Conservation (phyloP, 2,329 filamentous ascomycete species). For the Botryotinia globosa region DNA sequence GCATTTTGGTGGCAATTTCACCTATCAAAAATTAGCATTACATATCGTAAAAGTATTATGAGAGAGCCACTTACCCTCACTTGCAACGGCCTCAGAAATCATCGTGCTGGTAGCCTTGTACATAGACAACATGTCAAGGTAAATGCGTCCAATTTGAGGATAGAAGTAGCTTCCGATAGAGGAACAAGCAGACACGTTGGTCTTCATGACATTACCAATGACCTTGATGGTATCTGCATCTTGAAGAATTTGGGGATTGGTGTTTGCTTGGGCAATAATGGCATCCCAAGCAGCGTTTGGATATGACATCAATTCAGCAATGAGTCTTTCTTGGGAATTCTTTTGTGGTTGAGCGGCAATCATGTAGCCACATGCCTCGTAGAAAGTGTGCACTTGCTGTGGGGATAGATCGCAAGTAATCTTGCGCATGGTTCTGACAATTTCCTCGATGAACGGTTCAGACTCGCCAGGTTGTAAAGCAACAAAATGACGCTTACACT, state of each 20-base stretch:
- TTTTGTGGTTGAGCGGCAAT: slow-evolving; percentile 97
- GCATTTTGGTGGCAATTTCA: slow-evolving; percentile 94
- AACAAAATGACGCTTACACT: slow-evolving; percentile 96
- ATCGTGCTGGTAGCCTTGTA: slow-evolving; percentile 95
- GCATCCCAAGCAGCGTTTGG: slow-evolving; percentile 94
- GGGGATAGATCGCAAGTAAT: slow-evolving; percentile 94
- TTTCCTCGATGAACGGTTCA: slow-evolving; percentile 98
- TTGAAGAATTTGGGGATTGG: slow-evolving; percentile 82
- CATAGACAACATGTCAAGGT: slow-evolving; percentile 98
- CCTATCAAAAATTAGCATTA: slow-evolving; percentile 50
- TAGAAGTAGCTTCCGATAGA: slow-evolving; percentile 98
- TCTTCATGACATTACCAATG: slow-evolving; percentile 99
- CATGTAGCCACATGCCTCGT: slow-evolving; percentile 99
- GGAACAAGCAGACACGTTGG: slow-evolving; percentile 96
- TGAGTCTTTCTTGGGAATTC: slow-evolving; percentile 85
- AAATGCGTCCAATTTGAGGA: slow-evolving; percentile 95
- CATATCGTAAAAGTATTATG: not conserved
- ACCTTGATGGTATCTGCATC: slow-evolving; percentile 96
- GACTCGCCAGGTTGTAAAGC: slow-evolving; percentile 89
- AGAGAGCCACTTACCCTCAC: slow-evolving; percentile 60
- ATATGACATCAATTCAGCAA: slow-evolving; percentile 87
- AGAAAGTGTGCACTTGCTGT: slow-evolving; percentile 98
- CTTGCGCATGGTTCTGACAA: slow-evolving; percentile 90
- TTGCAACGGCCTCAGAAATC: slow-evolving; percentile 87
- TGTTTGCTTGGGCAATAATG: slow-evolving; percentile 85